Base-by-base conservation (phyloP, 176 grass and related monocot genomes). In the Phragmites australis region DNA sequence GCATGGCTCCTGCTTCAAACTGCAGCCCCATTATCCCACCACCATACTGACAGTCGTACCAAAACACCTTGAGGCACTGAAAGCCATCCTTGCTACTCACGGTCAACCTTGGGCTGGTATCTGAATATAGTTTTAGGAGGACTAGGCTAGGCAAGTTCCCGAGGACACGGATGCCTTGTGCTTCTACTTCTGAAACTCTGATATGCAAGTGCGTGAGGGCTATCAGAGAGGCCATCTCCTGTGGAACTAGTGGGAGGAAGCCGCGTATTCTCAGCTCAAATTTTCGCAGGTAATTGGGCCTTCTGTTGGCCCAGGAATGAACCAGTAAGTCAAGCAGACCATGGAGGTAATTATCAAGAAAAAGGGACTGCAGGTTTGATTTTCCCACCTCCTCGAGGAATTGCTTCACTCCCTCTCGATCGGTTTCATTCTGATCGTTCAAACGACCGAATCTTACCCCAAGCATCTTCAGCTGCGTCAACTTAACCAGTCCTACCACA, bases 121-220 rank as follows among this genome's bases (percentile, higher is more conserved):
- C 9, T 4, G 18, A 37, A 2, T 12, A 2, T 16, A 82, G 41
- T 18, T 16, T 82, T 1, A 84, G 72, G 60, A 76, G 14, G 39
- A 76, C 61, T 32, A 84, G 23, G 0, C 56, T 54, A 14, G 82
- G 71, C 61, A 84, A 56, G 1, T 2, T 29, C 17, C 81, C 82
- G 0, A 84, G 82, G 37, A 39, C 32, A 17, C 8, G 6, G 37
- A 76, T 13, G 47, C 1, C 72, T 25, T 82, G 21, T 63, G 14
- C 56, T 40, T 73, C 80, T 40, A 63, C 14, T 51, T 0, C n/a
- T 51, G 5, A 5, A 82, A 82, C 80, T 8, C 16, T 12, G 30
- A 82, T 82, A 29, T 82, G 69, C 69, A 82, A 11, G 69, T 82
- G 80, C 0, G 80, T 82, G 44, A 82, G 8, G 57, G 16, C 68